phyloP scores from a whole-genome alignment of 257 asterid genomes.

The Leonotis leonurus region DNA sequence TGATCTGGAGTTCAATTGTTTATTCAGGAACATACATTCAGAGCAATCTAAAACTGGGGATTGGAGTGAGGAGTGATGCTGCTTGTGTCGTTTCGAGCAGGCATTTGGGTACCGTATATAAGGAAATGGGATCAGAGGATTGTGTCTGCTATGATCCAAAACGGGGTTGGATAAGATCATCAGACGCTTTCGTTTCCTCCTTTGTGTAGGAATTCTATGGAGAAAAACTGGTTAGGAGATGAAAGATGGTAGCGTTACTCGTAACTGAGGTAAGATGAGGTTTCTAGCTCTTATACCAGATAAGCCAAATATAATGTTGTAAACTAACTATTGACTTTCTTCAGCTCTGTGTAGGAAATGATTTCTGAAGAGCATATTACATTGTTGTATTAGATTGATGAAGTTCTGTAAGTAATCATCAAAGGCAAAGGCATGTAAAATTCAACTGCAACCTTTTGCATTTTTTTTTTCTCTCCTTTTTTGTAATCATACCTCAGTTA shows the following conservation, averaged over 20 bases:
- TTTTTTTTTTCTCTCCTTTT: too few relatives aligned
- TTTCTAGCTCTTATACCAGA: too few relatives aligned
- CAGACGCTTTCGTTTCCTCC: slow-evolving; percentile 47
- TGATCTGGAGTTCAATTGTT: slow-evolving; percentile 59
- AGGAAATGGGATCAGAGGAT: slow-evolving; percentile 83
- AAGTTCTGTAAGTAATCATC: too few relatives aligned
- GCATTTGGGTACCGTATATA: slow-evolving; percentile 76
- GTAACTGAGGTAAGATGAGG: too few relatives aligned
- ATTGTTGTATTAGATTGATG: too few relatives aligned
- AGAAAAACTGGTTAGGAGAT: slow-evolving; percentile 93
- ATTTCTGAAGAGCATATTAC: too few relatives aligned
- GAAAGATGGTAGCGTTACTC: slow-evolving; percentile 87
- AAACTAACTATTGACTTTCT: too few relatives aligned
- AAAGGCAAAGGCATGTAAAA: too few relatives aligned
- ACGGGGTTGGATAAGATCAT: slow-evolving; percentile 49
- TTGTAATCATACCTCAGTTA: background rate
- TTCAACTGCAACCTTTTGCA: too few relatives aligned
- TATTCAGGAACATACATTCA: slow-evolving; percentile 77
- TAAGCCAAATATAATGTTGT: too few relatives aligned
- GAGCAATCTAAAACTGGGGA: slow-evolving; percentile 68
- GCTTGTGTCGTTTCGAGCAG: slow-evolving; percentile 61
- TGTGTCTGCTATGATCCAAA: slow-evolving; percentile 63
- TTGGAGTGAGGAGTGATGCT: slow-evolving; percentile 84
- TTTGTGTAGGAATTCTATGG: slow-evolving; percentile 36
- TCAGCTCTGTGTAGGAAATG: too few relatives aligned